These are phyloP conservation scores for Mortierella polycephala DNA, from an alignment of 371 early-diverging fungal species.

Conservation along the genomic window DNA sequence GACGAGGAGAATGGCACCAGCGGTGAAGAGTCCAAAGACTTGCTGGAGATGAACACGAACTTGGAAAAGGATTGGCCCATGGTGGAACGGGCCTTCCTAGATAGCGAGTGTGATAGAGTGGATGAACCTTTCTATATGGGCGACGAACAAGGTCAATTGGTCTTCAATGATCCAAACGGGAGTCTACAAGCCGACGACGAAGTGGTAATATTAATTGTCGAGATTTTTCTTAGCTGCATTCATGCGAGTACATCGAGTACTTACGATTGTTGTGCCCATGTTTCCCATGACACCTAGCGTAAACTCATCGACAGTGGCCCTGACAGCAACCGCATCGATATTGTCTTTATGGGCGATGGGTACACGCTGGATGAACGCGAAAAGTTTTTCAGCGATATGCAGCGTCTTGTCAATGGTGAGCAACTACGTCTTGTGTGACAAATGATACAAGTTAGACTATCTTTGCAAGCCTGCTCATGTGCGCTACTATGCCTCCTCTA, in stretches of 20 bases:
- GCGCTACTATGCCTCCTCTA: background rate
- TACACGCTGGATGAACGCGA: constrained; percentile 61
- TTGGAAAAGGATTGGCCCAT: background rate
- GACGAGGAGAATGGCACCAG: constrained; percentile 9
- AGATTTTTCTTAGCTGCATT: background rate
- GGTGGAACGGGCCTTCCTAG: constrained; percentile 19
- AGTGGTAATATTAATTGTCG: constrained; percentile 20
- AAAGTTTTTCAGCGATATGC: constrained; percentile 63
- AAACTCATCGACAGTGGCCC: constrained; percentile 58
- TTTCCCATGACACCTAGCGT: constrained; percentile 16
- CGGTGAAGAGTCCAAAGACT: background rate
- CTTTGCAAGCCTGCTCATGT: background rate
- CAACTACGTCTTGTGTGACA: background rate
- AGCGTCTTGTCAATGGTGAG: constrained; percentile 58
- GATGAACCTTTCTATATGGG: background rate
- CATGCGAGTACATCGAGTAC: background rate
- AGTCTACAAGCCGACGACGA: constrained; percentile 25
- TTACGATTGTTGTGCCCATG: background rate
- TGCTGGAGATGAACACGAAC: constrained; percentile 44
- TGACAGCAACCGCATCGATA: constrained; percentile 65
- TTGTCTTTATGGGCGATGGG: constrained; percentile 75
- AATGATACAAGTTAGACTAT: background rate
- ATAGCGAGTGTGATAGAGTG: constrained; percentile 23
- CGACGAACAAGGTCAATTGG: constrained; percentile 4
- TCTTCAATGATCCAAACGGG: background rate